These are phyloP conservation scores for Ophiosphaerella korrae DNA, from an alignment of 2,329 filamentous ascomycete genomes.

Conservation along the genomic window DNA sequence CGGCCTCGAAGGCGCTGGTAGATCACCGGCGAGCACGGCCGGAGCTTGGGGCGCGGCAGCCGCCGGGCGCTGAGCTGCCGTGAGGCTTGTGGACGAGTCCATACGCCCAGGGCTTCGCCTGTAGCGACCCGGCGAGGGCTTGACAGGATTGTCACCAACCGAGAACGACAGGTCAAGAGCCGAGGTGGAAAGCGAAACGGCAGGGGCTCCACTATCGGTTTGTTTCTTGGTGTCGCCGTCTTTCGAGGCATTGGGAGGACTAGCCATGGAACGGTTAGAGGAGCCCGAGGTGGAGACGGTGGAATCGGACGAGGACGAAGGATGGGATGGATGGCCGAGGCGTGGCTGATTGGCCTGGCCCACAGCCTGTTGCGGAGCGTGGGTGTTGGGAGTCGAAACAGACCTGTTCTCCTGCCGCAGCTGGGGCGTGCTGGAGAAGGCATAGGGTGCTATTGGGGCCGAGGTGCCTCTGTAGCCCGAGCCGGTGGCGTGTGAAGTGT, in stretches of 20 bases:
- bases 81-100: constrained; percentile 52
- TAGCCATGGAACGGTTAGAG: constrained; percentile 53
- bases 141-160: constrained; percentile 62
- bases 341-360: constrained; percentile 29
- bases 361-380: constrained; percentile 40
- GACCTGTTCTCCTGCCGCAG: constrained; percentile 62
- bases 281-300: constrained; percentile 56
- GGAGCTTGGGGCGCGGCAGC: constrained; percentile 57
- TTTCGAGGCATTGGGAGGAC: constrained; percentile 48
- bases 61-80: constrained; percentile 40
- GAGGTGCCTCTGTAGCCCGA: constrained; percentile 51
- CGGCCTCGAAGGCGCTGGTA: constrained; percentile 36
- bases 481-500: constrained; percentile 48
- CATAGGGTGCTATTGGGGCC: constrained; percentile 56
- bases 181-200: constrained; percentile 57
- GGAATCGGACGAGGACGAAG: constrained; percentile 50
- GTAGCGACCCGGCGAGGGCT: constrained; percentile 82
- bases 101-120: constrained; percentile 67
- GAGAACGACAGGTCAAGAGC: constrained; percentile 62
- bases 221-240: constrained; percentile 54
- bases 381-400: constrained; percentile 58
- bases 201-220: constrained; percentile 48
- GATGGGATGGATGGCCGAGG: constrained; percentile 44
- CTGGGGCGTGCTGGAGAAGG: constrained; percentile 59
- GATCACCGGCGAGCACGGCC: constrained; percentile 55